Base-by-base conservation (phyloP, 2,329 filamentous ascomycete species). In the Penicillium sp. region DNA sequence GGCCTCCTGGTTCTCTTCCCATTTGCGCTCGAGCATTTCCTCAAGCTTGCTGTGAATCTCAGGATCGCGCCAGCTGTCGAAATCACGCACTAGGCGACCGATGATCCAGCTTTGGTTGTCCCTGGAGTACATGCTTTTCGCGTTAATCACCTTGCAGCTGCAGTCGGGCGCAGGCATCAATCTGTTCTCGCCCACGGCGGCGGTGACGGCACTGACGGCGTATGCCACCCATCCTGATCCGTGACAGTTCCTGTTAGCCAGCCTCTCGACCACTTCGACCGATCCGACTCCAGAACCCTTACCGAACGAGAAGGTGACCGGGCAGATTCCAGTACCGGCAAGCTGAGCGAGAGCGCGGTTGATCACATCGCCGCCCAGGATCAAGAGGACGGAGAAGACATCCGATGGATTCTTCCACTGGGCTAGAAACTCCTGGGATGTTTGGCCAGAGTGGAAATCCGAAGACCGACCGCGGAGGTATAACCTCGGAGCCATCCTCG, bases 31-130 rank as follows among this genome's bases (percentile, higher is more conserved):
- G 13, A 36, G 19, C 2, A 2, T 15, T 10, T 23, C 11, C 32
- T 13, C 7, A 6, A n/a, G 15, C 10, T 21, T 5, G 16, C 28
- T 30, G 19, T 23, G 7, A 11, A 16, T n/a, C 21, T 14, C 16
- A n/a, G 25, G 9, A 1, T 43, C 47, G 46, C 47, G 54, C 59
- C 60, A 67, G 21, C 33, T 41, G 51, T 71, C 64, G 21, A 62
- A 66, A 47, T 74, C 70, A 17, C 70, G 56, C 5, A 73, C 43
- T 0, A 74, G 55, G 0, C 71, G 57, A 0, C 69, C 70, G 7
- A 75, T 49, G 4, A 73, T 53, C 70, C 70, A 75, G 14, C 53
- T 62, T 9, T 55, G 54, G 37, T 73, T 74, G 3, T 61, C 54
- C 1, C 67, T 58, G 4, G 53, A 50, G 41, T 68, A 66, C 1